A percentile compares a stretch with the other conserved stretches of the same genome.
Evolutionary conservation across 2,329 filamentous ascomycete species (phyloP).

Genomic region (Tolypocladium pustulatum): DNA sequence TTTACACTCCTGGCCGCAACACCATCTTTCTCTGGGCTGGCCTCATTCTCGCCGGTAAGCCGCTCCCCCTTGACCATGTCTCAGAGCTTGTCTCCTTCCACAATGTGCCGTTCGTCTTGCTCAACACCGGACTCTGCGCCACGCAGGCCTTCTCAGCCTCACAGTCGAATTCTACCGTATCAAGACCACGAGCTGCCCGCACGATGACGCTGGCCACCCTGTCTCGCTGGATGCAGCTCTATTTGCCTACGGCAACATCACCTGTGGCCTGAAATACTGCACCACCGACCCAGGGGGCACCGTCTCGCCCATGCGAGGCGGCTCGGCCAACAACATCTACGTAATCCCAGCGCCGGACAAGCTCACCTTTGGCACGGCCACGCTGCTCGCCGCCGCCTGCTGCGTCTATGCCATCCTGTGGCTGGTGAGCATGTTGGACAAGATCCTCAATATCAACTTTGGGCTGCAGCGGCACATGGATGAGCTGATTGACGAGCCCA

Average conservation of each 20-base stretch:
- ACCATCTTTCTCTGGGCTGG: constrained; percentile 57
- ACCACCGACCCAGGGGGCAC: constrained; percentile 35
- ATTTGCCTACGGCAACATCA: constrained; percentile 33
- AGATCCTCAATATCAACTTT: constrained; percentile 51
- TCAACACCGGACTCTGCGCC: background rate
- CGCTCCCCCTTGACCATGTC: background rate
- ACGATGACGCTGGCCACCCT: constrained; percentile 24
- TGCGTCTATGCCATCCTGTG: constrained; percentile 55
- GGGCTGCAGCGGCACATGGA: constrained; percentile 19
- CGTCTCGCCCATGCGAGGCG: constrained; percentile 41
- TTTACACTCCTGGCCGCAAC: constrained; percentile 51
- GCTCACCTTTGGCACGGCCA: constrained; percentile 48
- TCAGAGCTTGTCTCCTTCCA: background rate
- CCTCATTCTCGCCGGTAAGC: constrained; percentile 46
- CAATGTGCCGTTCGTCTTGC: background rate
- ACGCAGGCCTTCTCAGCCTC: constrained; percentile 45
- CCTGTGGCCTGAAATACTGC: constrained; percentile 36
- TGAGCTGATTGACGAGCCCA: constrained; percentile 24
- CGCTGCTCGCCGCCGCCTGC: constrained; percentile 51
- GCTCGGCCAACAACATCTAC: constrained; percentile 49
- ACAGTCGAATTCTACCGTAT: constrained; percentile 55
- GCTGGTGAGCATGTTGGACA: constrained; percentile 51
- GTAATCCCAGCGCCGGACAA: constrained; percentile 46
- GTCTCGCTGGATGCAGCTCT: constrained; percentile 20
- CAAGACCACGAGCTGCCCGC: constrained; percentile 29